These are phyloP conservation scores for Solanum neorickii DNA, from an alignment of 257 asterid genomes.

Conservation along the genomic window DNA sequence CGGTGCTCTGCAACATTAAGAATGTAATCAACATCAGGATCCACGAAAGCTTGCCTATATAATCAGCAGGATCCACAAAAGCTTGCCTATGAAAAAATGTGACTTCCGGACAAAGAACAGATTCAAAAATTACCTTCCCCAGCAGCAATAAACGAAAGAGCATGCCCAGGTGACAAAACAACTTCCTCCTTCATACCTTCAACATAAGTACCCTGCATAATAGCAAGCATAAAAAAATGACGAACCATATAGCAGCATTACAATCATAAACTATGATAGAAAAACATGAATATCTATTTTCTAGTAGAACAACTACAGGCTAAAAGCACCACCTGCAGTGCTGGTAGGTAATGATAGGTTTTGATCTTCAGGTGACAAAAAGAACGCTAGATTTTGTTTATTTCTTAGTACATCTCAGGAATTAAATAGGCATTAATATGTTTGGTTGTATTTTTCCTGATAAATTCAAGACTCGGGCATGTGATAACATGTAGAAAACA, in stretches of 20 bases:
- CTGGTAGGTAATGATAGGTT: neutral
- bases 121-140: slow-evolving; percentile 67
- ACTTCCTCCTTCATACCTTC: slow-evolving; percentile 99
- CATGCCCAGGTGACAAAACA: slow-evolving; percentile 98
- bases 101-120: neutral
- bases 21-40: neutral
- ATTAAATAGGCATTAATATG: neutral
- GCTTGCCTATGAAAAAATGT: neutral
- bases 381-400: neutral
- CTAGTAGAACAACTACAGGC: neutral
- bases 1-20: slow-evolving; percentile 82
- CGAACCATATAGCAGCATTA: neutral
- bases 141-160: slow-evolving; percentile 97
- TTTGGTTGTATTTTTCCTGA: neutral
- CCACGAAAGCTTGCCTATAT: neutral
- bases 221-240: neutral
- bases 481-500: neutral
- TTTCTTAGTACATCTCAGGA: neutral
- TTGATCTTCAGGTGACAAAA: neutral
- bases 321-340: neutral
- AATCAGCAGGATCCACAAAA: neutral
- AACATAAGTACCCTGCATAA: slow-evolving; percentile 84
- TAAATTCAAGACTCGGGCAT: neutral
- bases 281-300: neutral
- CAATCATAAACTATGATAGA: neutral